Evolutionary conservation across 2,329 filamentous ascomycete species (phyloP).

Genomic region (Monilinia laxa): DNA sequence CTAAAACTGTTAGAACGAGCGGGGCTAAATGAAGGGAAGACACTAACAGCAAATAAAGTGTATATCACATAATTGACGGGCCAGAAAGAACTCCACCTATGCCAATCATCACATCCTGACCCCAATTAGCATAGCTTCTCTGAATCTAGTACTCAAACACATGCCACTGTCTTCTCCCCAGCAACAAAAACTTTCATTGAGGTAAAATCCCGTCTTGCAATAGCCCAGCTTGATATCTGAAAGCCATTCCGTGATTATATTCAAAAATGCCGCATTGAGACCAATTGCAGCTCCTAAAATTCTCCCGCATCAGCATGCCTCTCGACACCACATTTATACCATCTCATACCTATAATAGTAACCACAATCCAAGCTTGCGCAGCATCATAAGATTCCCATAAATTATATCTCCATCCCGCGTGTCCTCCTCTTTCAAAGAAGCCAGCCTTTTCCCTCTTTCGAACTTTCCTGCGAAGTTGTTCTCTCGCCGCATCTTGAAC

Average conservation of each 20-base stretch:
- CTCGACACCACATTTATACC: not conserved
- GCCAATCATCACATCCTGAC: slow-evolving; percentile 81
- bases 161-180: slow-evolving; percentile 87
- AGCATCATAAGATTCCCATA: slow-evolving; percentile 88
- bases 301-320: slow-evolving; percentile 25
- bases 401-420: slow-evolving; percentile 73
- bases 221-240: slow-evolving; percentile 95
- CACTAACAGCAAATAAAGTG: slow-evolving; percentile 73
- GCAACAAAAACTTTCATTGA: slow-evolving; percentile 97
- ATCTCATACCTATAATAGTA: slow-evolving; percentile 67
- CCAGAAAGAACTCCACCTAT: slow-evolving; percentile 77
- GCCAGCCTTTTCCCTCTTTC: slow-evolving; percentile 68
- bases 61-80: slow-evolving; percentile 85
- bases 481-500: slow-evolving; percentile 95
- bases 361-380: slow-evolving; percentile 98
- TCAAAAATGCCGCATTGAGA: slow-evolving; percentile 86
- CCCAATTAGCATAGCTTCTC: slow-evolving; percentile 29
- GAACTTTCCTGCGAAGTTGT: slow-evolving; percentile 74
- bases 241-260: slow-evolving; percentile 96
- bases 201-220: slow-evolving; percentile 91
- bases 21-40: not conserved
- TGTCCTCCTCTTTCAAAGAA: slow-evolving; percentile 67
- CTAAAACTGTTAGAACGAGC: slow-evolving; percentile 44
- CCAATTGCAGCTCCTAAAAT: slow-evolving; percentile 74
- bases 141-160: slow-evolving; percentile 25